These are phyloP conservation scores for Chaetomidium leptoderma DNA, from an alignment of 495 filamentous ascomycete species.

Conservation along the genomic window DNA sequence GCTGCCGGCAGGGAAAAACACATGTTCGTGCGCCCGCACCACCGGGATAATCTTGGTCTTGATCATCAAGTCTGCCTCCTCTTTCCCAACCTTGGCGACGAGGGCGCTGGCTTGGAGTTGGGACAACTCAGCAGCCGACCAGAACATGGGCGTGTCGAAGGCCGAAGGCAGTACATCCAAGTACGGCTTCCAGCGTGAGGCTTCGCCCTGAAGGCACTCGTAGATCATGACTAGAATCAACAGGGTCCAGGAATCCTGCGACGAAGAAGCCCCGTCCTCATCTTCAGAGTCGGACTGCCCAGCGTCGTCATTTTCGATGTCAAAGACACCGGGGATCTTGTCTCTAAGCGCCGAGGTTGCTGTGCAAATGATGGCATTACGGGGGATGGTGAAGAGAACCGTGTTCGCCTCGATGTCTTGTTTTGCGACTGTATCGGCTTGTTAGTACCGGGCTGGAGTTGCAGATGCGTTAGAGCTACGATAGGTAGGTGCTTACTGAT, in stretches of 20 bases:
- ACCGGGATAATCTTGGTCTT: conserved; percentile 58
- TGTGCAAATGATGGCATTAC: conserved; percentile 40
- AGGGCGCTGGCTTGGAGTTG: conserved; percentile 76
- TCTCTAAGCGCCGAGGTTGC: conserved; percentile 38
- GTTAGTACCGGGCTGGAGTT: background rate
- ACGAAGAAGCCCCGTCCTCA: conserved; percentile 27
- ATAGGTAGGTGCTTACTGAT: no score
- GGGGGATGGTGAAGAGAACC: conserved; percentile 47
- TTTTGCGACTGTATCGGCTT: conserved; percentile 34
- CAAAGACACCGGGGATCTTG: conserved; percentile 39
- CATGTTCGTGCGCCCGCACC: conserved; percentile 33
- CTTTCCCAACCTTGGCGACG: conserved; percentile 70
- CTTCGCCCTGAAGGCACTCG: conserved; percentile 58
- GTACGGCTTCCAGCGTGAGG: conserved; percentile 74
- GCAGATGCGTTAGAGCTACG: background rate
- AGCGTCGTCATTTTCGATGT: conserved; percentile 22
- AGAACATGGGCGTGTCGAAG: conserved; percentile 91
- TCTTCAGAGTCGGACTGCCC: conserved; percentile 23
- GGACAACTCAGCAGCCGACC: conserved; percentile 64
- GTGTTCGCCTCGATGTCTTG: conserved; percentile 43
- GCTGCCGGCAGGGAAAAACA: conserved; percentile 51
- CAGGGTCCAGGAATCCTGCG: conserved; percentile 43
- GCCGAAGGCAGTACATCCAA: conserved; percentile 70
- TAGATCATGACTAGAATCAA: conserved; percentile 79
- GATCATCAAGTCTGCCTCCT: conserved; percentile 67